Base-by-base conservation (phyloP, 192 early-diverging fungal genomes). In the Rhizoclosmatium globosum region DNA sequence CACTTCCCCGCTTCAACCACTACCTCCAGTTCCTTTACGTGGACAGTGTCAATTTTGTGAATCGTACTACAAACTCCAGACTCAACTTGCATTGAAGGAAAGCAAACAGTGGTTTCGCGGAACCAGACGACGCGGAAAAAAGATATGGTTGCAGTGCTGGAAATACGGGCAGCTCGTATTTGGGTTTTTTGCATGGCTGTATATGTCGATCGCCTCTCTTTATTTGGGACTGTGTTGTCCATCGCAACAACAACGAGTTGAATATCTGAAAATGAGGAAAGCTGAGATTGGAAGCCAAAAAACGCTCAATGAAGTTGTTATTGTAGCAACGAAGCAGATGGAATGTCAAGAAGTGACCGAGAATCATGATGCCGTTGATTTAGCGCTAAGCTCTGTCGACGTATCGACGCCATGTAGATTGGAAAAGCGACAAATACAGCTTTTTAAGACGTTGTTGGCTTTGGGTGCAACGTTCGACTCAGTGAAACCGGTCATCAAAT, bases 1-100 rank as follows among this genome's bases (percentile, higher is more conserved):
- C 39, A 13, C 38, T 0, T 56, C 53, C 60, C 7, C 69, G 17
- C 21, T 68, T 68, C 41, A 68, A 39, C 31, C 48, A 19, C 61
- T 67, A 7, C 57, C 64, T 2, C 43, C n/a, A 6, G 7, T 23
- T 19, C n/a, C 42, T 21, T 19, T 31, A 4, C 74, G 74, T 17
- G 74, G 74, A 64, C 43, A 76, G 66, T 76, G 74, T 38, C 74
- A 66, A 56, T 76, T 76, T 50, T 76, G 74, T 41, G 41, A 48
- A 39, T 6, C 74, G 9, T 76, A 66, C 45, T 76, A 76, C 48
- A 67, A 76, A 47, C 44, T 76, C 43, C 42, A 74, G 38, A 43
- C 57, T 4, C 58, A 74, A 21, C 1, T 74, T 7, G 11, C 3
- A 2, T n/a, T 62, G 56, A 59, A 74, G 19, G 39, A 74, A 74